Base-by-base conservation (phyloP, 768 basidiomycete species). In the Podaxis sp. region DNA sequence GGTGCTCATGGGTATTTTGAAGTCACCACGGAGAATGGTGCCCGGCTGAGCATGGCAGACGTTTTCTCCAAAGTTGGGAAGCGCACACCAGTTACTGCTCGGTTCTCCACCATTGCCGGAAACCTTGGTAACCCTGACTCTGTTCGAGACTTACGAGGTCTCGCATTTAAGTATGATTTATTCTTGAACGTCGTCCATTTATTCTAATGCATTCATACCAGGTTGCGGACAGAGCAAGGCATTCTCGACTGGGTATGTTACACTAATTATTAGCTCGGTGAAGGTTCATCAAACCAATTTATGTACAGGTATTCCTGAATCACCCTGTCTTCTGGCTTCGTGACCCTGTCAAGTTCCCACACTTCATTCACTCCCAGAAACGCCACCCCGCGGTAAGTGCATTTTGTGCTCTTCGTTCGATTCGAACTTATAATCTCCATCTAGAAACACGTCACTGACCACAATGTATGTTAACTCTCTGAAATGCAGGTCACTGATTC, bases 21-120 rank as follows among this genome's bases (percentile, higher is more conserved):
- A 67, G 77, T 82, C 36, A 83, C 84, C 68, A 83, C 80, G 3
- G 79, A 82, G 4, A 72, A 70, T 54, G 71, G 66, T 39, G 72
- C 73, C 57, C 70, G 74, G 46, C 75, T 75, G 59, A 71, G 72
- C 22, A 76, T 75, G 69, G 71, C 74, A 68, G 72, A 64, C 36
- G 67, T 66, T 30, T 76, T 78, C 75, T 33, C 49, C 19, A 52
- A 68, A 64, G 65, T 75, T 59, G 75, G 74, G 1, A 65, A 74
- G 36, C 67, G 65, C 40, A 74, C 73, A 3, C 71, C 75, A 12
- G 71, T 76, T 36, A 74, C 75, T n/a, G 76, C 82, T 9, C 78
- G 85, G 17, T 84, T 86, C 73, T 81, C 79, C 36, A 87, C 86
- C 33, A 85, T 87, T 51, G 76, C 76, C 13, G 83, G 84, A n/a